Conservation (phyloP, 306 rosid genomes). For the Ochetophila trinervis region DNA sequence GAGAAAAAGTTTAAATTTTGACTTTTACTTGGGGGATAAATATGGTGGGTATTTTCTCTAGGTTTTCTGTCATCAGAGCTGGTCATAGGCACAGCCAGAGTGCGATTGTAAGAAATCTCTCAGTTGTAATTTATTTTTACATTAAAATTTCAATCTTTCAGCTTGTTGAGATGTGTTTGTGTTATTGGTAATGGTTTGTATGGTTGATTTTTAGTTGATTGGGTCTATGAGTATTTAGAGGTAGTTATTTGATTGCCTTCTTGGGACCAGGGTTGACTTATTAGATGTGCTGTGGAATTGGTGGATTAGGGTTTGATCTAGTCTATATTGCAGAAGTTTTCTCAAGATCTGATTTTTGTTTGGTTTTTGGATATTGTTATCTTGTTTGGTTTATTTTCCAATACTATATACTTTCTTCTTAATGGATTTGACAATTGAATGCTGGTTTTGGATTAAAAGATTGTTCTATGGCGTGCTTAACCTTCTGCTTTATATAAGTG, state of each 20-base stretch:
- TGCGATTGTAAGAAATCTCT: slow-evolving; percentile 59
- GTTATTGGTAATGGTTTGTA: slow-evolving; percentile 8
- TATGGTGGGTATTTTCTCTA: slow-evolving; percentile 94
- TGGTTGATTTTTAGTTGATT: neutral
- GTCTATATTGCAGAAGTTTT: slow-evolving; percentile 18
- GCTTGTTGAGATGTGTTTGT: neutral
- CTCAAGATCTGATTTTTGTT: slow-evolving; percentile 17
- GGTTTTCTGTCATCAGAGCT: slow-evolving; percentile 68
- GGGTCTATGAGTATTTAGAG: neutral
- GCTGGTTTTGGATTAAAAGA: too few relatives aligned
- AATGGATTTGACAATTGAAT: too few relatives aligned
- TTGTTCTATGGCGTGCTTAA: too few relatives aligned
- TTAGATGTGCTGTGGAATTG: too few relatives aligned
- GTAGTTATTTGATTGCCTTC: too few relatives aligned
- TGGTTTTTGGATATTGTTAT: neutral
- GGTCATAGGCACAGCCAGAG: slow-evolving; percentile 91
- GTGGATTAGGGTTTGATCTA: too few relatives aligned
- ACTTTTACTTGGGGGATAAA: neutral
- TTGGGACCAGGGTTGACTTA: too few relatives aligned
- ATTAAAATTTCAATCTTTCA: neutral
- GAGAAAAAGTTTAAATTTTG: neutral
- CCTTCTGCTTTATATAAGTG: too few relatives aligned
- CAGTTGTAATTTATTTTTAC: slow-evolving; percentile 4
- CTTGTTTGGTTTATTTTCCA: neutral
- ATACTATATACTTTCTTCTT: neutral